phyloP scores from a whole-genome alignment of 192 early-diverging fungal species.

The Backusella morwellensis region DNA sequence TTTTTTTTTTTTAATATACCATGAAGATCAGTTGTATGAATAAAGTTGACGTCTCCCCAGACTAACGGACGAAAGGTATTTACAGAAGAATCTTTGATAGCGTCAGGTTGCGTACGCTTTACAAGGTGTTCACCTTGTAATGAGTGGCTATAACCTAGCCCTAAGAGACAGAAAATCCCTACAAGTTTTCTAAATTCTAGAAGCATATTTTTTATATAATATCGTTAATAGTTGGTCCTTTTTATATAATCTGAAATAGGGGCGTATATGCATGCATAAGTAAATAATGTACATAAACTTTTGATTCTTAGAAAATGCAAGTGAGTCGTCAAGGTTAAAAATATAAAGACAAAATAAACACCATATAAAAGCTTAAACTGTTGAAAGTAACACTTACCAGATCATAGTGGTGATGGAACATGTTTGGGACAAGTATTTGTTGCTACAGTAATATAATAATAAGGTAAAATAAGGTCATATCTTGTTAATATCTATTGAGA shows the following conservation, averaged over 20 bases:
- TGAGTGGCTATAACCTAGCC: neutral
- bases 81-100: constrained; percentile 5
- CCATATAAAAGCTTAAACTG: neutral
- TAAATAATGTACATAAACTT: neutral
- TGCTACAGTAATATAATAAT: neutral
- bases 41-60: constrained; percentile 55
- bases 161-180: neutral
- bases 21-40: constrained; percentile 44
- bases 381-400: neutral
- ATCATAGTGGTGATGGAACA: neutral
- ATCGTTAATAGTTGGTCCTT: neutral
- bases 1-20: neutral
- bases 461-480: neutral
- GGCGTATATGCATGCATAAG: neutral
- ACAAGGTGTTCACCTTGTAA: neutral
- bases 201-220: neutral
- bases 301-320: neutral
- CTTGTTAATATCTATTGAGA: neutral
- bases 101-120: constrained; percentile 32
- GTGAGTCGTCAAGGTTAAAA: neutral
- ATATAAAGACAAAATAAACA: neutral
- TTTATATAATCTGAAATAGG: neutral
- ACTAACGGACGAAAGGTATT: constrained; percentile 27
- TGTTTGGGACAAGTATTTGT: too few relatives aligned
- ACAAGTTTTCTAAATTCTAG: neutral